These are phyloP conservation scores for Aureobasidium sp. DNA, from an alignment of 2,329 filamentous ascomycete species.

Conservation along the genomic window DNA sequence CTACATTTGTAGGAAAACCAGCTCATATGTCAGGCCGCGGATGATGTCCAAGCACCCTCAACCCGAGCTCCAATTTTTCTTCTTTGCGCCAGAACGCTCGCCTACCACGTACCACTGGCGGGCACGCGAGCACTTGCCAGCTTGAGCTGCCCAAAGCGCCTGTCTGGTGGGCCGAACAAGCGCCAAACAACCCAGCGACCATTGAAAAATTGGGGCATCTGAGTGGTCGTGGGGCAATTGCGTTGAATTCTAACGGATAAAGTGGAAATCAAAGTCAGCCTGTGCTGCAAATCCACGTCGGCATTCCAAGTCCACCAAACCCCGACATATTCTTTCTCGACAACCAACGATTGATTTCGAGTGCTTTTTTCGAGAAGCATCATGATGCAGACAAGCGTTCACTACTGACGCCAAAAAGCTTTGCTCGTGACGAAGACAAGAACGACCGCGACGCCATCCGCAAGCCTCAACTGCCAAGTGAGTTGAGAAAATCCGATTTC, in stretches of 20 bases:
- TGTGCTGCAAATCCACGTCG: neutral
- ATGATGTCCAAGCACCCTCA: conserved; percentile 6
- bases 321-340: neutral
- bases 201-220: neutral
- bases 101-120: neutral
- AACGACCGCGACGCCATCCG: neutral
- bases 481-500: conserved; percentile 6
- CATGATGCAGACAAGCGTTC: neutral
- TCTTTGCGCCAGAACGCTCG: neutral
- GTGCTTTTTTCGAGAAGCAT: neutral
- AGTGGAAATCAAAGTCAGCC: neutral
- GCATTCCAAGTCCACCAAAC: neutral
- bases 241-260: conserved; percentile 10
- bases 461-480: conserved; percentile 11
- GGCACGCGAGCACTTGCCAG: conserved; percentile 13
- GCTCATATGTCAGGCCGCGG: conserved; percentile 2
- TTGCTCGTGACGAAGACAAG: conserved; percentile 2
- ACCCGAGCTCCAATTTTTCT: conserved; percentile 8
- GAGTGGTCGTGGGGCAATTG: conserved; percentile 6
- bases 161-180: conserved; percentile 10
- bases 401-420: neutral
- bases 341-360: neutral
- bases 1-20: conserved; percentile 7
- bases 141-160: conserved; percentile 8
- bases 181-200: conserved; percentile 9